Percentiles rank a stretch among this genome's conserved stretches.
These are phyloP conservation scores for Colletotrichum australisinense DNA, from an alignment of 2,329 filamentous ascomycete species.

Conservation along the genomic window DNA sequence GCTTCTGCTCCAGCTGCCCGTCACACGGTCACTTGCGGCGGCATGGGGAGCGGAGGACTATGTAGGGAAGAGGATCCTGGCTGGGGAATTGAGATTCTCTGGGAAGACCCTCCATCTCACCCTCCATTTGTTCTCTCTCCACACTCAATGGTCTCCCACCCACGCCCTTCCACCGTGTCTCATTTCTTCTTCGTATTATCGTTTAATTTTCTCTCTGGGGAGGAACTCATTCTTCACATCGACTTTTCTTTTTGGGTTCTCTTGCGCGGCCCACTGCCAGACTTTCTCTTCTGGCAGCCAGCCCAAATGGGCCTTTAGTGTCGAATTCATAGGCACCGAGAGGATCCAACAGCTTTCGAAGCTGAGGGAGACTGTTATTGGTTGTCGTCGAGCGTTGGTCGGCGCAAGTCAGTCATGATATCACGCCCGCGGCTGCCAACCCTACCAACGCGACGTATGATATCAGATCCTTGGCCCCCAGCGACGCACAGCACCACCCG, in stretches of 20 bases:
- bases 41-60: conserved; percentile 8
- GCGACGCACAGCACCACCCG: conserved; percentile 32
- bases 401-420: conserved; percentile 20
- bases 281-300: neutral
- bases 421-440: conserved; percentile 13
- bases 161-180: conserved; percentile 19
- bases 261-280: conserved; percentile 1
- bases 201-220: neutral
- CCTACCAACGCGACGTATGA: conserved; percentile 18
- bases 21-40: conserved; percentile 31
- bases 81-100: neutral
- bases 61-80: neutral
- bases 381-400: conserved; percentile 17
- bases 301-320: neutral
- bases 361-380: neutral
- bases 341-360: neutral
- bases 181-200: conserved; percentile 36
- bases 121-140: conserved; percentile 27
- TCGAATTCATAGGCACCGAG: neutral
- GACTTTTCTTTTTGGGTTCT: neutral
- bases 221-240: conserved; percentile 1
- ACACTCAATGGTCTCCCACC: conserved; percentile 30
- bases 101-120: conserved; percentile 14
- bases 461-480: conserved; percentile 20
- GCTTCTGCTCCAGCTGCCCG: conserved; percentile 30